A percentile compares a stretch with the other conserved stretches of the same genome.
Evolutionary conservation across 768 basidiomycete genomes (phyloP).

Genomic region (Termitomyces sp.): DNA sequence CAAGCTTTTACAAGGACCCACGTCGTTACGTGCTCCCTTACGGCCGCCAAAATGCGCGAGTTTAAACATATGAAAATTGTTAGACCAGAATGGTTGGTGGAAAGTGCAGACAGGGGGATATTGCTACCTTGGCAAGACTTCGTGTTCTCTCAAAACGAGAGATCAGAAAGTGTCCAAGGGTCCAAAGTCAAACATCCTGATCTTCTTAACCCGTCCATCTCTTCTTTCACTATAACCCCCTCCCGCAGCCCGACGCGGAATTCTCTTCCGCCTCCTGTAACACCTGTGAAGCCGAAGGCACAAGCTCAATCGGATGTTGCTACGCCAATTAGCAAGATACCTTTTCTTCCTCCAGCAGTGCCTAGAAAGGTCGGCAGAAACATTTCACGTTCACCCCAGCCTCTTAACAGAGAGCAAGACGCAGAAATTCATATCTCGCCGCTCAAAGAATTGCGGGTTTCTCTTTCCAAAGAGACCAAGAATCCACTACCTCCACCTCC

Average conservation of each 20-base stretch:
- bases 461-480: not conserved
- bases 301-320: not conserved
- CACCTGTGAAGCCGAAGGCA: conserved; percentile 7
- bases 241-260: not conserved
- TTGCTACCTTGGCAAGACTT: conserved; percentile 83
- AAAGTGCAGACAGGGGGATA: conserved; percentile 63
- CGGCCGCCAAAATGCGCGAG: conserved; percentile 84
- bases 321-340: conserved; percentile 1
- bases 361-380: not conserved
- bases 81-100: conserved; percentile 81
- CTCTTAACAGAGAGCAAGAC: not conserved
- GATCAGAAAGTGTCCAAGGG: conserved; percentile 50
- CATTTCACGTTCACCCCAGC: not conserved
- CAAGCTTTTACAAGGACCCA: conserved; percentile 65
- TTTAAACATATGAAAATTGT: conserved; percentile 92
- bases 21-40: conserved; percentile 88
- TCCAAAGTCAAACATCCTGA: conserved; percentile 34
- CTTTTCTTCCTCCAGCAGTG: not conserved
- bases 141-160: conserved; percentile 49
- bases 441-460: not conserved
- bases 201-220: conserved; percentile 21
- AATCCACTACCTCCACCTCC: not conserved
- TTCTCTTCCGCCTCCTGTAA: not conserved
- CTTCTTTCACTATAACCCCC: not conserved
- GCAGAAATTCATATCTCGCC: not conserved